A percentile compares a stretch with the other conserved stretches of the same genome.
phyloP scores from a whole-genome alignment of 2,329 filamentous ascomycete genomes.

The Claviceps digitariae region DNA sequence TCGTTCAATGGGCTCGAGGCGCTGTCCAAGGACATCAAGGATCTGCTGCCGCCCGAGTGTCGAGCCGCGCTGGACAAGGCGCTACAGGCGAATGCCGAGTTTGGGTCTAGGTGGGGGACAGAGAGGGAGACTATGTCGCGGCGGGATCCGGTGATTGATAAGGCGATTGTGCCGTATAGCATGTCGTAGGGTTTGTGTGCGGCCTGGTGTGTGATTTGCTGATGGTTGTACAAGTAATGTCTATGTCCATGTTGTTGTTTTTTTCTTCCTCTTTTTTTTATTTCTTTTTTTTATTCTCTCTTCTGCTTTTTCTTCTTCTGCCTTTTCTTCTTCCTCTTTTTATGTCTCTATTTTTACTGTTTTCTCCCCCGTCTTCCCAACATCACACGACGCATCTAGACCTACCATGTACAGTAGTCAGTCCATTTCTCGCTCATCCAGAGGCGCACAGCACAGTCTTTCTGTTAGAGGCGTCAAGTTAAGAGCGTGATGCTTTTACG shows the following conservation, averaged over 20 bases:
- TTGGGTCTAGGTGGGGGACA: constrained; percentile 61
- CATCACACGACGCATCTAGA: too few species aligned
- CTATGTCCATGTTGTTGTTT: not conserved
- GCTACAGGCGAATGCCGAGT: constrained; percentile 49
- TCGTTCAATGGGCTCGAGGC: constrained; percentile 48
- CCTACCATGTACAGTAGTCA: too few species aligned
- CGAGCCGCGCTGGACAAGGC: constrained; percentile 59
- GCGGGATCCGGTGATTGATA: constrained; percentile 44
- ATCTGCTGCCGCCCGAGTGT: constrained; percentile 56
- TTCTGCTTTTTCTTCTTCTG: not conserved
- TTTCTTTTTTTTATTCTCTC: not conserved
- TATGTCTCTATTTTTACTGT: not conserved
- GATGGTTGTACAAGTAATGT: not conserved
- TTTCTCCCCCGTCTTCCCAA: not conserved
- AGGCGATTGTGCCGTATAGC: constrained; percentile 47
- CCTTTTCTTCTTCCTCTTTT: not conserved
- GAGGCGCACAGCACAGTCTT: too few species aligned
- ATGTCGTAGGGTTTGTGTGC: constrained; percentile 17
- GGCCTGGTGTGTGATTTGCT: not conserved
- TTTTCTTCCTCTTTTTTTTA: not conserved
- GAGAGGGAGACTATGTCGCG: constrained; percentile 47
- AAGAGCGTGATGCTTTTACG: too few species aligned
- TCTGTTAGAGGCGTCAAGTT: too few species aligned
- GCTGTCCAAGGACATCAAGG: constrained; percentile 50
- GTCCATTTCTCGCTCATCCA: too few species aligned